Evolutionary conservation across 768 basidiomycete species (phyloP).

Genomic region (Boletus rubropictus): DNA sequence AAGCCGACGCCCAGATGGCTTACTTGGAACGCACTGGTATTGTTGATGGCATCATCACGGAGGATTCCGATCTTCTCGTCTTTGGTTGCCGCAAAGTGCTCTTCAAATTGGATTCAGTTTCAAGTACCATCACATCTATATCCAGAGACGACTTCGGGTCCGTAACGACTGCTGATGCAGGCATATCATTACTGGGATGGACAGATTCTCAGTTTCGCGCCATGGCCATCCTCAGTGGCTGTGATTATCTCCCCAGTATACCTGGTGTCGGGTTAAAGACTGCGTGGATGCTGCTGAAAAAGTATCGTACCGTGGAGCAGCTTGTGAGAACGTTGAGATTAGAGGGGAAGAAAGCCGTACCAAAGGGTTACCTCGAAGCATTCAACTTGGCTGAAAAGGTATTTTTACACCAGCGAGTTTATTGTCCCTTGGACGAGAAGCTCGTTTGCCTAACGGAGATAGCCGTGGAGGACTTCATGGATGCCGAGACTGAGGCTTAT

Average conservation of each 20-base stretch:
- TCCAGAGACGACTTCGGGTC: conserved; percentile 63
- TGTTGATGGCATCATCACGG: conserved; percentile 90
- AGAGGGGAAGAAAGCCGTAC: conserved; percentile 82
- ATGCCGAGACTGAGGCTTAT: conserved; percentile 59
- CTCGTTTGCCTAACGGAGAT: conserved; percentile 67
- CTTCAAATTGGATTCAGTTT: conserved; percentile 81
- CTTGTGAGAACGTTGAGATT: conserved; percentile 67
- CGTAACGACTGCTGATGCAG: conserved; percentile 44
- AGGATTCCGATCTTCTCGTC: conserved; percentile 96
- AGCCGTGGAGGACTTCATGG: conserved; percentile 48
- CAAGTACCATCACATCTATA: conserved; percentile 60
- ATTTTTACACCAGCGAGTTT: conserved; percentile 90
- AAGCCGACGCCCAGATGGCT: conserved; percentile 95
- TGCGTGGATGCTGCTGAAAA: conserved; percentile 74
- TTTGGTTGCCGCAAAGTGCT: conserved; percentile 92
- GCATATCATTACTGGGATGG: conserved; percentile 83
- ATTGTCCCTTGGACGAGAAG: conserved; percentile 59
- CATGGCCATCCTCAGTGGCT: conserved; percentile 91
- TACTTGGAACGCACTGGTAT: conserved; percentile 80
- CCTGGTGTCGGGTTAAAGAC: conserved; percentile 92
- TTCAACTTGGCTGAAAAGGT: conserved; percentile 86
- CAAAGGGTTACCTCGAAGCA: conserved; percentile 63
- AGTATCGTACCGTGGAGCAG: conserved; percentile 82
- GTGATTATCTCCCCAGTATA: conserved; percentile 89
- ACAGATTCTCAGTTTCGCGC: conserved; percentile 83